Percentiles rank a stretch among this genome's conserved stretches.
Evolutionary conservation across 2,329 filamentous ascomycete species (phyloP).

Genomic region (Cladophialophora yegresii): DNA sequence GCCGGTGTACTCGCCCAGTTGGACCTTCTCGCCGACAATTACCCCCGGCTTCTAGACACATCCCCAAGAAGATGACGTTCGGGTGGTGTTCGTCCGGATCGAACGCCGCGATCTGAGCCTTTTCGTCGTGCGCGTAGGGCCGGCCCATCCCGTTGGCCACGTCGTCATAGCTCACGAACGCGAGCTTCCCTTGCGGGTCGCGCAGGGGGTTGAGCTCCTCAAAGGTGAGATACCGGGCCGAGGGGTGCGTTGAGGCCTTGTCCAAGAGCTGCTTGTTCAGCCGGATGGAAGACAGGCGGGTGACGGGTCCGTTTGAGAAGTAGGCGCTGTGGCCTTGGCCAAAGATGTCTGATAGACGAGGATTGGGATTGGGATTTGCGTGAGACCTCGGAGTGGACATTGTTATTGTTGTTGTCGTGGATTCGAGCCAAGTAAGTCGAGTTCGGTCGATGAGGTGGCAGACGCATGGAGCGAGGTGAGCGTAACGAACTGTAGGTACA

Average conservation of each 20-base stretch:
- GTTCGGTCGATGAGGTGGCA: background rate
- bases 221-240: conserved; percentile 69
- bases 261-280: conserved; percentile 50
- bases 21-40: conserved; percentile 43
- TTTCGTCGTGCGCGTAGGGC: conserved; percentile 70
- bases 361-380: background rate
- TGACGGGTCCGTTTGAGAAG: conserved; percentile 49
- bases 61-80: conserved; percentile 78
- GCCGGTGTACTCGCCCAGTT: conserved; percentile 66
- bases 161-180: conserved; percentile 68
- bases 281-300: conserved; percentile 53
- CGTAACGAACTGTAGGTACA: background rate
- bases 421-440: background rate
- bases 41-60: conserved; percentile 70
- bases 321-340: conserved; percentile 24
- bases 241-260: conserved; percentile 49
- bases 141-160: conserved; percentile 71
- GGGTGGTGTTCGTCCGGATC: conserved; percentile 69
- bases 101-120: conserved; percentile 69
- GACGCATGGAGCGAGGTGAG: background rate
- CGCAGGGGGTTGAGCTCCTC: conserved; percentile 75
- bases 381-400: conserved; percentile 6
- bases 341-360: conserved; percentile 16
- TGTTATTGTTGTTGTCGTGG: background rate
- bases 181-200: conserved; percentile 60